Evolutionary conservation across 345 rosid species (phyloP).

Genomic region (Dipteronia dyeriana): DNA sequence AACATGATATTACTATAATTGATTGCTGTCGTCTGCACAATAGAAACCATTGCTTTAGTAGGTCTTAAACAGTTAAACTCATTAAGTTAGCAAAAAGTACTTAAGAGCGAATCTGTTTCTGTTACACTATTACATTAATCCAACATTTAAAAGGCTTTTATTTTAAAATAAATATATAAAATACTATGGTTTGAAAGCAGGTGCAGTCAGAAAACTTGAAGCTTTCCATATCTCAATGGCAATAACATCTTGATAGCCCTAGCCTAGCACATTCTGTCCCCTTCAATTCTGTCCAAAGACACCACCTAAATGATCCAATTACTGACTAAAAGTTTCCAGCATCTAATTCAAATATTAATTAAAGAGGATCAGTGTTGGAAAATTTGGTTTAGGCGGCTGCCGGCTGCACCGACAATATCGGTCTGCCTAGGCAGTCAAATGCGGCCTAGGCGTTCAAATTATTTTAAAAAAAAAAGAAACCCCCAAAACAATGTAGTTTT

Average conservation of each 20-base stretch:
- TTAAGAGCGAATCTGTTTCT: background rate
- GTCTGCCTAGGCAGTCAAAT: too few relatives aligned
- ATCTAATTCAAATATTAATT: too few relatives aligned
- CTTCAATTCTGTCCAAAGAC: background rate
- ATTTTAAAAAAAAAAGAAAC: too few relatives aligned
- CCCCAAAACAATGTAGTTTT: too few relatives aligned
- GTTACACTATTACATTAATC: slow-evolving; percentile 4
- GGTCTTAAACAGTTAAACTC: background rate
- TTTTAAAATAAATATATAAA: background rate
- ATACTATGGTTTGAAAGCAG: too few relatives aligned
- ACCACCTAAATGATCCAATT: background rate
- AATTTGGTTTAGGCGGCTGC: too few relatives aligned
- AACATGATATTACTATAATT: slow-evolving; percentile 51
- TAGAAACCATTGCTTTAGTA: background rate
- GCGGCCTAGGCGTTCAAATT: too few relatives aligned
- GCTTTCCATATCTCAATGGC: background rate
- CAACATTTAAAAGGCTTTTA: background rate
- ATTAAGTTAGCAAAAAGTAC: background rate
- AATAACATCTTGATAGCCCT: background rate
- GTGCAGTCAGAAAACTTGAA: background rate
- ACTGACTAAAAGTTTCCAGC: background rate
- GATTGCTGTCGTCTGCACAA: slow-evolving; percentile 62
- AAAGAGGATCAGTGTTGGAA: too few relatives aligned
- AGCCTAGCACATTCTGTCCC: background rate
- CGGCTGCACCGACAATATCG: too few relatives aligned